These are phyloP conservation scores for Penicillium atrosanguineum DNA, from an alignment of 495 filamentous ascomycete species.

Conservation along the genomic window DNA sequence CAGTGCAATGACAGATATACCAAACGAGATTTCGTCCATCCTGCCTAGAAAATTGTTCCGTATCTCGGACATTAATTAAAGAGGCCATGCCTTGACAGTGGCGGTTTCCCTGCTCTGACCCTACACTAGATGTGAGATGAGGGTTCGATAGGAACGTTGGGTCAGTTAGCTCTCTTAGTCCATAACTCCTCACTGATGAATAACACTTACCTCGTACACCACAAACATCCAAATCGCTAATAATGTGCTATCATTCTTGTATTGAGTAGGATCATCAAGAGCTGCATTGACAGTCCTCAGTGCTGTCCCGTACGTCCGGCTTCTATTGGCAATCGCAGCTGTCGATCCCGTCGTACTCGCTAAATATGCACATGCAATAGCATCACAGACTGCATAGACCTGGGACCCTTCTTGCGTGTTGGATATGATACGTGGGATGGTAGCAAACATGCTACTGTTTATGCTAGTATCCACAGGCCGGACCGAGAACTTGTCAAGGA, in stretches of 20 bases:
- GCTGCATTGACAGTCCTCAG: conserved; percentile 9
- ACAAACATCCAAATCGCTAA: conserved; percentile 15
- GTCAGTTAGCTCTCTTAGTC: conserved; percentile 1
- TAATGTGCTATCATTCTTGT: conserved; percentile 14
- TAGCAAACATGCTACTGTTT: conserved; percentile 12
- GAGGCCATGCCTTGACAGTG: conserved; percentile 9
- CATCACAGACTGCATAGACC: conserved; percentile 13
- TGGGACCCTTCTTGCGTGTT: conserved; percentile 5
- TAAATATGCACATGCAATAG: conserved; percentile 15
- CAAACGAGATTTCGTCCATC: conserved; percentile 12
- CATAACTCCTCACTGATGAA: neutral
- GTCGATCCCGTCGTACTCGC: conserved; percentile 6
- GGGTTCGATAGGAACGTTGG: conserved; percentile 9
- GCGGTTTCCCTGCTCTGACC: conserved; percentile 3
- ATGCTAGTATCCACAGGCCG: conserved; percentile 4
- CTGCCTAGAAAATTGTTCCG: conserved; percentile 7
- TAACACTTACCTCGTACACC: conserved; percentile 9
- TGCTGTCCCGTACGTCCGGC: conserved; percentile 5
- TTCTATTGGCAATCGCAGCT: conserved; percentile 6
- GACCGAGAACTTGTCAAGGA: conserved; percentile 11
- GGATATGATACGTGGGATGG: conserved; percentile 13
- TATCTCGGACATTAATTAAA: conserved; percentile 6
- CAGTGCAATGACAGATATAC: conserved; percentile 7
- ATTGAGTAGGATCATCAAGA: conserved; percentile 11
- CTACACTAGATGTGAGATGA: conserved; percentile 4